Evolutionary conservation across 352 stramenopile species (phyloP), one percentile per base, ranked within the genome.

Genomic region (Phytophthora hybrid): DNA sequence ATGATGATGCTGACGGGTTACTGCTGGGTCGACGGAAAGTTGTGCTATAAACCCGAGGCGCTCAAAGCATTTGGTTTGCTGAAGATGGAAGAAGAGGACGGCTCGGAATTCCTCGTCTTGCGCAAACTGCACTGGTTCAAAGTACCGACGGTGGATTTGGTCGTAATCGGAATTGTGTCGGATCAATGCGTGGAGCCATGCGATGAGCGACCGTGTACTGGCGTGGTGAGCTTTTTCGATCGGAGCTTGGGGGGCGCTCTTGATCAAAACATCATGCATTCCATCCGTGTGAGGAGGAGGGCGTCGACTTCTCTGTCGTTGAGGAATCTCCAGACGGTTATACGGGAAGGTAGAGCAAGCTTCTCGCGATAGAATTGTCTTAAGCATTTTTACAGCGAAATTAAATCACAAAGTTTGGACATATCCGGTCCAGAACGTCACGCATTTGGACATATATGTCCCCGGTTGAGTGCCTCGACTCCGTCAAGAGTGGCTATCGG

Each of bases 51-150:
- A 5, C 16, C 39, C 4, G 58, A 70, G 1, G 60, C 51, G 5
- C 31, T 77, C 10, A 79, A 73, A 64, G 59, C 73, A 0, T 66
- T 76, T 19, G 68, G 68, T 0, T 11, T 76, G 13, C 18, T 79
- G 6, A 67, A 60, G 21, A 62, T 73, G 62, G 58, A 67, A 3
- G 67, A 73, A 26, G 62, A 66, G 16, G 67, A 60, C 14, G 64
- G 44, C 10, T 31, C 29, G 1, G 67, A 73, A 19, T 69, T 61
- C 23, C 23, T 79, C 2, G 72, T 56, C 13, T 16, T 73, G 13
- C 61, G 68, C 4, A 69, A 74, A 3, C 11, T 76, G 44, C 57
- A 59, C 16, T 79, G 67, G 72, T 13, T 69, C 6, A 26, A 29
- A 1, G 54, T 63, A 1, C 63, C 63, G 2, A 53, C 23, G 0